Evolutionary conservation across 1,284 basidiomycete species (phyloP).

Genomic region (Amylostereum areolatum): DNA sequence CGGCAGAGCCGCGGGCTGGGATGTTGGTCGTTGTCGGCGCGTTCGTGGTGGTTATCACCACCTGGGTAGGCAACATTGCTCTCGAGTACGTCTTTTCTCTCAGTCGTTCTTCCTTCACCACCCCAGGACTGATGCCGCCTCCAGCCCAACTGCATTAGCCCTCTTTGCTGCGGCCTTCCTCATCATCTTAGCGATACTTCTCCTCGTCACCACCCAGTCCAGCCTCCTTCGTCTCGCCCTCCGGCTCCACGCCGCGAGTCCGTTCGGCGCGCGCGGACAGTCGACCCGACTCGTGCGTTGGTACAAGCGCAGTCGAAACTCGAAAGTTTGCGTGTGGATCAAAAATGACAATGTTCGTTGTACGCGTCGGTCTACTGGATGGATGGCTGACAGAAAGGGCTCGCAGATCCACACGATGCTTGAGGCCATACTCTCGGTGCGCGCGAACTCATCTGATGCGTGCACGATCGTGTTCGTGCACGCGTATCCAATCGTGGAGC

Average conservation of each 20-base stretch:
- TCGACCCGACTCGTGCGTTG: slow-evolving; percentile 38
- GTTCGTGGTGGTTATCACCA: slow-evolving; percentile 31
- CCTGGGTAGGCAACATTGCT: slow-evolving; percentile 49
- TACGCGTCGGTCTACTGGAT: background rate
- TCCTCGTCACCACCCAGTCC: slow-evolving; percentile 10
- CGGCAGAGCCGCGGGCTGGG: slow-evolving; percentile 36
- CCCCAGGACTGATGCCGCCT: no score
- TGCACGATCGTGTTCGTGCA: slow-evolving; percentile 13
- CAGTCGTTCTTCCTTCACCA: no score
- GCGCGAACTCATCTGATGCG: slow-evolving; percentile 5
- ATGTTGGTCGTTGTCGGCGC: slow-evolving; percentile 39
- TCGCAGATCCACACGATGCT: slow-evolving; percentile 12
- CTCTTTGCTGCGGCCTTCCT: slow-evolving; percentile 10
- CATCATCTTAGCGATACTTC: slow-evolving; percentile 5
- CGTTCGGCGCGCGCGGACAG: slow-evolving; percentile 26
- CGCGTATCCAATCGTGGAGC: slow-evolving; percentile 11
- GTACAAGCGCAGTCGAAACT: slow-evolving; percentile 42
- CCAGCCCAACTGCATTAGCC: slow-evolving; percentile 25
- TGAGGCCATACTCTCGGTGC: slow-evolving; percentile 12
- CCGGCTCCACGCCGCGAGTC: slow-evolving; percentile 4
- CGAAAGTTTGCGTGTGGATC: slow-evolving; percentile 46
- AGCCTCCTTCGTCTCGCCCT: slow-evolving; percentile 7
- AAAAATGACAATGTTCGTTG: slow-evolving; percentile 53
- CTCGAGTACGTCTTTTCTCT: slow-evolving; percentile 40
- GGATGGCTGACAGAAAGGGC: background rate